phyloP scores from a whole-genome alignment of 306 rosid genomes.

The Pterocarpus santalinus region DNA sequence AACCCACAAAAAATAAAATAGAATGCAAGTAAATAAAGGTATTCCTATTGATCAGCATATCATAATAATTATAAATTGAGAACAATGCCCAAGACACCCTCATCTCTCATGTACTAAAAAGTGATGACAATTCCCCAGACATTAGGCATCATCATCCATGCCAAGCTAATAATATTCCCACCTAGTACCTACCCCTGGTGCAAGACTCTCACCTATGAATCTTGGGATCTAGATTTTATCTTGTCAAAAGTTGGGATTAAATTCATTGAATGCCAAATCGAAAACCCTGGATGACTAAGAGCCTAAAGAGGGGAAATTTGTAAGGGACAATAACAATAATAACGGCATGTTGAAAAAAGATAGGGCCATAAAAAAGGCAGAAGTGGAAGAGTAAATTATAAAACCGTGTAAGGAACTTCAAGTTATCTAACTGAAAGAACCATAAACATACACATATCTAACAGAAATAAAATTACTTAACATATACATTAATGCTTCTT shows the following conservation, averaged over 20 bases:
- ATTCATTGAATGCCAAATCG: constrained; percentile 5
- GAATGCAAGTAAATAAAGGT: not conserved
- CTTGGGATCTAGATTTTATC: not conserved
- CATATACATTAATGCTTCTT: constrained; percentile 20
- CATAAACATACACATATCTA: not conserved
- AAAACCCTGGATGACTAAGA: not conserved
- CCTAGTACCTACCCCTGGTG: not conserved
- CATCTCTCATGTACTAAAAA: not conserved
- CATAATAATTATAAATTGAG: constrained; percentile 18
- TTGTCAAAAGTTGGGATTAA: not conserved
- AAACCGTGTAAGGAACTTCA: not conserved
- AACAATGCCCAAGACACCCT: not conserved
- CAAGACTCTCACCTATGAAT: not conserved
- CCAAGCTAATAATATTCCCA: constrained; percentile 3
- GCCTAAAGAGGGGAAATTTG: not conserved
- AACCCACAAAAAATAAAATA: not conserved
- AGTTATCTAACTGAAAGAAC: constrained; percentile 3
- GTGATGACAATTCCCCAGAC: not conserved
- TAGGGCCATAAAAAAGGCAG: not conserved
- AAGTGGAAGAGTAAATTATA: not conserved
- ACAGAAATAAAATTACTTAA: not conserved
- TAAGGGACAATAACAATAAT: not conserved
- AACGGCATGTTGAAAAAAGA: not conserved
- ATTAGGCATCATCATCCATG: not conserved
- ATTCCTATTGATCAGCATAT: not conserved